Evolutionary conservation across 257 asterid genomes (phyloP).

Genomic region (Anisodus acutangulus): DNA sequence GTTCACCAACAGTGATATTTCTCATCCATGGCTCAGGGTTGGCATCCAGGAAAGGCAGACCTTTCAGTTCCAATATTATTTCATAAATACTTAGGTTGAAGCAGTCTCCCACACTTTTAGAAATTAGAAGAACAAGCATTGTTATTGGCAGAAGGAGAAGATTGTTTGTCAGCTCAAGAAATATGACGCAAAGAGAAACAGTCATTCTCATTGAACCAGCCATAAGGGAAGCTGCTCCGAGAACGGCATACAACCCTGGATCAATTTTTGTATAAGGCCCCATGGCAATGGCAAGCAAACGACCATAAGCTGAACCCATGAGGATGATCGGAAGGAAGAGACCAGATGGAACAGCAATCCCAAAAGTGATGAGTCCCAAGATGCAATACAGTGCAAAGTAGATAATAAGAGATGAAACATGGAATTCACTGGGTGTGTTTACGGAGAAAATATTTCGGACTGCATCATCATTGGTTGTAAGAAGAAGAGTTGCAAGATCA

Average conservation of each 20-base stretch:
- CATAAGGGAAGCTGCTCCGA: conserved; percentile 94
- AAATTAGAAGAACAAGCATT: conserved; percentile 79
- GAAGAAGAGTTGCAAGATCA: conserved; percentile 86
- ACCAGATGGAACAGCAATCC: conserved; percentile 96
- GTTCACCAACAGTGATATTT: conserved; percentile 84
- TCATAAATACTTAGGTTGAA: conserved; percentile 94
- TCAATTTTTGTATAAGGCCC: conserved; percentile 81
- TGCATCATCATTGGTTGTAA: conserved; percentile 82
- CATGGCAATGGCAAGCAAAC: conserved; percentile 79
- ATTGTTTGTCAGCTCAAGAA: conserved; percentile 92
- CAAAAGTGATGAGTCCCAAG: conserved; percentile 82
- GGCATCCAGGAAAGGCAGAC: conserved; percentile 89
- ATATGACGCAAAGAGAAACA: conserved; percentile 87
- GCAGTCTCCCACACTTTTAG: conserved; percentile 89
- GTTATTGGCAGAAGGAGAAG: conserved; percentile 87
- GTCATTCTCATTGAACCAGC: conserved; percentile 99
- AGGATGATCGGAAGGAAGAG: conserved; percentile 93
- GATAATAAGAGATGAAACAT: conserved; percentile 58
- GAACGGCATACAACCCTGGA: conserved; percentile 85
- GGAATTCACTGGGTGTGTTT: conserved; percentile 69
- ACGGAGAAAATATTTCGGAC: conserved; percentile 82
- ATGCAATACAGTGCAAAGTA: conserved; percentile 70
- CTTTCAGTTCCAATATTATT: conserved; percentile 83
- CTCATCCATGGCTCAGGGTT: conserved; percentile 97
- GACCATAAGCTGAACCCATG: conserved; percentile 96